Evolutionary conservation across 768 basidiomycete genomes (phyloP), one percentile per base, ranked within the genome.

Genomic region (Pleurotus eryngii): DNA sequence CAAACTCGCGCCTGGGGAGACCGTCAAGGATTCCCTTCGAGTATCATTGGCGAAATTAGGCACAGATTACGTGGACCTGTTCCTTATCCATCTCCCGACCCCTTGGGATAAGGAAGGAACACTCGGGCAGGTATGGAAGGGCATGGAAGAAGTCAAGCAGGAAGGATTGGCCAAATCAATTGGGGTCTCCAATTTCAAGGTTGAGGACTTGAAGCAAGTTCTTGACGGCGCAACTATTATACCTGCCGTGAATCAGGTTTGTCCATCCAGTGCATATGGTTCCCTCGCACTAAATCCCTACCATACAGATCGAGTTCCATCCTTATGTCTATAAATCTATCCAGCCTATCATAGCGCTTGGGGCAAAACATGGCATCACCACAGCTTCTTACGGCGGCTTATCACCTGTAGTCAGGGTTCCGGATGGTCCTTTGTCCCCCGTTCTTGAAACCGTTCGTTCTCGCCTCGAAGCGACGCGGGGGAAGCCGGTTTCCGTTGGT

Each of bases 211-310:
- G 56, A 68, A 85, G 64, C 69, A 72, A 20, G 68, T 90, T 7
- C 57, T 86, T 53, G 77, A 79, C 40, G 69, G 61, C 5, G 83
- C 81, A 3, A 76, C 74, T 24, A 69, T 87, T 54, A 72, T 74
- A 17, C 88, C 89, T 3, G 83, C 84, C 4, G 84, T 87, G 22
- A 90, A 91, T 64, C 89, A 90, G 76, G 87, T 83, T 47, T 26
- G 65, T 60, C 14, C 27, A 24, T 30, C 38, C 35, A 12, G 20
- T 26, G n/a, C 18, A 49, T 20, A 17, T 30, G 9, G 17, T 50
- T 18, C 35, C 26, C 17, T 22, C 50, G 15, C 43, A 24, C 20
- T 57, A 22, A 58, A 26, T 48, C 4, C 26, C 35, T 15, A 38
- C 54, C 18, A 26, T 18, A 24, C 48, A 89, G 84, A 85, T 90